Base-by-base conservation (phyloP, 2,329 filamentous ascomycete species). In the Xylaria sp. region DNA sequence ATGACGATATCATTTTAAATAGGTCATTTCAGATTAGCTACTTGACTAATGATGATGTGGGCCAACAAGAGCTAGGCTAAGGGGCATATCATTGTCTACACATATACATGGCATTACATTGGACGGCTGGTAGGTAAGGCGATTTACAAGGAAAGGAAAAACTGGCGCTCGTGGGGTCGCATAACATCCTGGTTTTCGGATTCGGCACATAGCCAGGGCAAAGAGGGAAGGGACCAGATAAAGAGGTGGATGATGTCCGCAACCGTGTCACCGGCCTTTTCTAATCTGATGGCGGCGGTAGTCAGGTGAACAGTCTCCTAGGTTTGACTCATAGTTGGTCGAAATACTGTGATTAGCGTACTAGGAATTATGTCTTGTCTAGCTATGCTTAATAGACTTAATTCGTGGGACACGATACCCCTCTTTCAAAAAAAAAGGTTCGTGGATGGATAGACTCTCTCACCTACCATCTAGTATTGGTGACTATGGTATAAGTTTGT, bases 91-190 rank as follows among this genome's bases (percentile, higher is more conserved):
- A 27, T 42, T 32, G 58, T 60, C 61, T 54, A 69, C 56, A 64
- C 27, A 61, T 64, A 61, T 59, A 61, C 53, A 63, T 54, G 56
- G 61, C 65, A 68, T 68, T 70, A 65, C 34, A 68, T 64, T 30
- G 61, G 65, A 47, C 51, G 65, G 58, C 51, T 56, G 50, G 39
- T 61, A 62, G 61, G 65, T 57, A 62, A 58, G 65, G 42, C 32
- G 55, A 61, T 62, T 59, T 64, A 69, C 34, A 65, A 50, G 65
- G 68, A 55, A 58, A 58, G 64, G 64, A 61, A 67, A 61, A 69
- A 39, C 30, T 24, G 68, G 65, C 68, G 65, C 68, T 64, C 47
- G 17, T 32, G 65, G 54, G 56, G 45, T 70, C 54, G 24, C 45
- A 65, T 61, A 66, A 27, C 62, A 64, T 56, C 61, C 65, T 24